Percentiles rank a stretch among this genome's conserved stretches.
Evolutionary conservation across 495 filamentous ascomycete genomes (phyloP).

Genomic region (Penicillium crystallinum): DNA sequence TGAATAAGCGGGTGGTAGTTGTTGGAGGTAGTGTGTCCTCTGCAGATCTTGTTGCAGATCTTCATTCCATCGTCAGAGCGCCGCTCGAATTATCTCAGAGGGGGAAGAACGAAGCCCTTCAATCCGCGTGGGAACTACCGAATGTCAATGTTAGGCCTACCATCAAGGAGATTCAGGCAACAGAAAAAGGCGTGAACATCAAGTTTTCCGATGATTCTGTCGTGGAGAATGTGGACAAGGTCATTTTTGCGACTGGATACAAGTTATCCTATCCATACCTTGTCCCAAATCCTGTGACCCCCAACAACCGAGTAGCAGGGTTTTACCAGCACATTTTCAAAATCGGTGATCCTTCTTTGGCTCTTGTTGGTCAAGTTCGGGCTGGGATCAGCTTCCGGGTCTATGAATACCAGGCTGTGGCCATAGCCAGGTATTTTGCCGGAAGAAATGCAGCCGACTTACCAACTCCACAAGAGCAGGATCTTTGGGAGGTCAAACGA

Average conservation of each 20-base stretch:
- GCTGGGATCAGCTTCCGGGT: constrained; percentile 47
- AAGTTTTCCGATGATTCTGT: constrained; percentile 35
- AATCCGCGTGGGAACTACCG: constrained; percentile 20
- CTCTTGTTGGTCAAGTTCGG: constrained; percentile 35
- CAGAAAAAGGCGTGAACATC: not conserved
- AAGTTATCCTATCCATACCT: constrained; percentile 42
- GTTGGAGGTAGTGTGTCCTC: constrained; percentile 30
- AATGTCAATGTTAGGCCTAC: constrained; percentile 18
- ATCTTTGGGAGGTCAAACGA: constrained; percentile 42
- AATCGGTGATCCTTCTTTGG: constrained; percentile 25
- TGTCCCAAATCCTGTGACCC: constrained; percentile 19
- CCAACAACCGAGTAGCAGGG: constrained; percentile 21
- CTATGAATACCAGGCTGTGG: constrained; percentile 52
- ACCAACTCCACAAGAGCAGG: constrained; percentile 33
- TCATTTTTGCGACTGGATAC: constrained; percentile 51
- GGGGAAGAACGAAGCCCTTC: constrained; percentile 15
- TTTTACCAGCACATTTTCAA: constrained; percentile 31
- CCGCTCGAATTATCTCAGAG: constrained; percentile 20
- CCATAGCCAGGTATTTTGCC: constrained; percentile 45
- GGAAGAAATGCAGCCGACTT: constrained; percentile 25
- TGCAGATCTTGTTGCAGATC: constrained; percentile 24
- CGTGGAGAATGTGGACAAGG: constrained; percentile 38
- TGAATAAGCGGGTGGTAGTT: constrained; percentile 24
- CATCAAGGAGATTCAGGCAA: constrained; percentile 9
- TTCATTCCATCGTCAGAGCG: constrained; percentile 21